Evolutionary conservation across 2,329 filamentous ascomycete genomes (phyloP).

Genomic region (Furcasterigmium furcatum): DNA sequence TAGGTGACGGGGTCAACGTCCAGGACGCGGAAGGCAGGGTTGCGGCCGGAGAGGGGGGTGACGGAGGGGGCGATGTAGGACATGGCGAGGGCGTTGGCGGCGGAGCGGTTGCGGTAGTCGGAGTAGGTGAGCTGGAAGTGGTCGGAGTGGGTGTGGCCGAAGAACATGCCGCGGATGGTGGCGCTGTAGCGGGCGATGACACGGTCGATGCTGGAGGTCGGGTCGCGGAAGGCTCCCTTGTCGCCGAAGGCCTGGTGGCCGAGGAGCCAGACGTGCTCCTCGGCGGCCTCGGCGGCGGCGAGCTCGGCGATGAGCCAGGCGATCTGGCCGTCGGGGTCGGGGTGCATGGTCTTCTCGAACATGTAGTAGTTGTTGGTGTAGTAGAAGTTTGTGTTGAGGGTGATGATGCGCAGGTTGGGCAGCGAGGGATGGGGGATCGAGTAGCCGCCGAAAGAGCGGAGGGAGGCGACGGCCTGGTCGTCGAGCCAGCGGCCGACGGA

Average conservation of each 20-base stretch:
- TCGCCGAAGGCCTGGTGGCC: slow-evolving; percentile 54
- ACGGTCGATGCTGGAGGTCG: slow-evolving; percentile 49
- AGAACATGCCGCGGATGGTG: slow-evolving; percentile 54
- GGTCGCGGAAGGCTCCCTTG: slow-evolving; percentile 47
- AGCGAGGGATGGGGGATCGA: slow-evolving; percentile 39
- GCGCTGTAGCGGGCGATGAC: slow-evolving; percentile 49
- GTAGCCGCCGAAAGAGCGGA: slow-evolving; percentile 51
- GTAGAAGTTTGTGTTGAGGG: slow-evolving; percentile 57
- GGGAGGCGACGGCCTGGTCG: slow-evolving; percentile 15
- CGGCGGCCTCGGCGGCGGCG: slow-evolving; percentile 45
- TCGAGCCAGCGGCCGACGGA: slow-evolving; percentile 46
- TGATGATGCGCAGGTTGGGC: slow-evolving; percentile 52
- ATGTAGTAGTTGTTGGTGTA: slow-evolving; percentile 57
- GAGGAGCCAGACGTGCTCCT: slow-evolving; percentile 53
- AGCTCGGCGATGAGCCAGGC: slow-evolving; percentile 52
- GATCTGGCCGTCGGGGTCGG: slow-evolving; percentile 50
- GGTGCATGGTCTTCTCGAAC: slow-evolving; percentile 46
- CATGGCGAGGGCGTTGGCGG: slow-evolving; percentile 41
- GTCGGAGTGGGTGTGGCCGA: slow-evolving; percentile 55
- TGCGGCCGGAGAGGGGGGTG: slow-evolving; percentile 51
- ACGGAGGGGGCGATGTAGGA: slow-evolving; percentile 53
- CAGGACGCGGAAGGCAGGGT: slow-evolving; percentile 58
- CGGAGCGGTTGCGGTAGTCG: slow-evolving; percentile 37
- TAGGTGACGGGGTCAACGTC: slow-evolving; percentile 55
- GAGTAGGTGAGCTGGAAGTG: slow-evolving; percentile 54